Evolutionary conservation across 169 alveolate genomes (phyloP).

Genomic region (Haemoproteus tartakovskyi): DNA sequence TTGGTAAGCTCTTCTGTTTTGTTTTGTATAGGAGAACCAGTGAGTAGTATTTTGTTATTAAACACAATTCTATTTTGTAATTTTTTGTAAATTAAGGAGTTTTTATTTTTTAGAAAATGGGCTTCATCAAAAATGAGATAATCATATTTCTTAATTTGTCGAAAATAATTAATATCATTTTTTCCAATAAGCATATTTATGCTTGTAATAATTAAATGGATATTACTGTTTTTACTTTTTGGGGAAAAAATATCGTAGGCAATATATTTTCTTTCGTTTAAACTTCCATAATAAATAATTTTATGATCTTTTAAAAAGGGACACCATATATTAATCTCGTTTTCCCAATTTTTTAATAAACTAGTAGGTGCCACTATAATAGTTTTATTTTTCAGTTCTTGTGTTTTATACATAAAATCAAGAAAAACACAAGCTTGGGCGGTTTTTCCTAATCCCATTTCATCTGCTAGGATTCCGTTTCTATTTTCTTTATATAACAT

Average conservation of each 20-base stretch:
- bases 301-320: too few relatives aligned
- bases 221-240: too few relatives aligned
- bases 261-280: too few relatives aligned
- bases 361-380: constrained; percentile 95
- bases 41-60: constrained; percentile 85
- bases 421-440: constrained; percentile 93
- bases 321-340: constrained; percentile 92
- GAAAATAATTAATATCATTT: too few relatives aligned
- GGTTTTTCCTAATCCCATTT: constrained; percentile 98
- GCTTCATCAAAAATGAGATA: constrained; percentile 94
- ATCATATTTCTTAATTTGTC: constrained; percentile 65
- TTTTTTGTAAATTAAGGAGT: constrained; percentile 83
- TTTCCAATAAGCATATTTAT: too few relatives aligned
- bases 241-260: too few relatives aligned
- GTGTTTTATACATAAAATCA: constrained; percentile 85
- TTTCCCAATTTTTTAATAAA: constrained; percentile 95
- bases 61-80: constrained; percentile 78
- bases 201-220: too few relatives aligned
- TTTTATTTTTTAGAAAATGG: constrained; percentile 92
- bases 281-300: too few relatives aligned
- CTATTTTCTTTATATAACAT: constrained; percentile 92
- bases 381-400: constrained; percentile 63
- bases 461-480: constrained; percentile 97
- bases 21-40: constrained; percentile 90
- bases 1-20: constrained; percentile 85